phyloP scores from a whole-genome alignment of 2,329 filamentous ascomycete genomes.

The Dothistroma pini region DNA sequence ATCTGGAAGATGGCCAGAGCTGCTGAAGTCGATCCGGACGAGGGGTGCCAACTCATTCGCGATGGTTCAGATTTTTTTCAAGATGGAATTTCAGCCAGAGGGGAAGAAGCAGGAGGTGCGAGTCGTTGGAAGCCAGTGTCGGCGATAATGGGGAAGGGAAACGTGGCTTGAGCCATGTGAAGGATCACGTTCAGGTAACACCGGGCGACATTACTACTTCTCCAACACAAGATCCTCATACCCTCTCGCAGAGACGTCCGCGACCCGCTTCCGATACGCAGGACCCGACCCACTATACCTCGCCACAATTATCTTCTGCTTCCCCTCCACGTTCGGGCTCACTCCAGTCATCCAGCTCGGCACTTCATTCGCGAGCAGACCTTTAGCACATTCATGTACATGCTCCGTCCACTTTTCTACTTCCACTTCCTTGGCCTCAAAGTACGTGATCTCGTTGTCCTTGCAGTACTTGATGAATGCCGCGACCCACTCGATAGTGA shows the following conservation, averaged over 20 bases:
- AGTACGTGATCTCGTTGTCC: conserved; percentile 3
- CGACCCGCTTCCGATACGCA: conserved; percentile 30
- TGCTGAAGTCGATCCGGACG: neutral
- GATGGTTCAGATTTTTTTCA: too few species aligned
- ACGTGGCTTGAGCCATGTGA: too few species aligned
- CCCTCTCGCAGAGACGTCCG: neutral
- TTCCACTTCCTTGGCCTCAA: conserved; percentile 10
- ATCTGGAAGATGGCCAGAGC: neutral
- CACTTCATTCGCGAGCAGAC: conserved; percentile 46
- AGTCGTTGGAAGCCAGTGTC: too few species aligned
- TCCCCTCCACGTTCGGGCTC: conserved; percentile 49
- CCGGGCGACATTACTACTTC: neutral
- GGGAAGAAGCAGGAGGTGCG: too few species aligned
- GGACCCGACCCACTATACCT: conserved; percentile 47
- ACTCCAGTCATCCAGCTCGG: conserved; percentile 56
- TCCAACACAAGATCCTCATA: conserved; percentile 2
- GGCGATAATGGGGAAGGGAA: too few species aligned
- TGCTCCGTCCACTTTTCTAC: conserved; percentile 31
- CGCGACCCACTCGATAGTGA: conserved; percentile 9
- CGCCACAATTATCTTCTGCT: conserved; percentile 45
- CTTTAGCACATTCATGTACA: conserved; percentile 46
- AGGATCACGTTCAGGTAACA: neutral
- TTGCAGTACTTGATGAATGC: conserved; percentile 6
- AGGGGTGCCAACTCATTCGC: neutral
- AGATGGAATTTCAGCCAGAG: too few species aligned